Conservation (phyloP, 2,329 filamentous ascomycete species). For the Colletotrichum sp. region DNA sequence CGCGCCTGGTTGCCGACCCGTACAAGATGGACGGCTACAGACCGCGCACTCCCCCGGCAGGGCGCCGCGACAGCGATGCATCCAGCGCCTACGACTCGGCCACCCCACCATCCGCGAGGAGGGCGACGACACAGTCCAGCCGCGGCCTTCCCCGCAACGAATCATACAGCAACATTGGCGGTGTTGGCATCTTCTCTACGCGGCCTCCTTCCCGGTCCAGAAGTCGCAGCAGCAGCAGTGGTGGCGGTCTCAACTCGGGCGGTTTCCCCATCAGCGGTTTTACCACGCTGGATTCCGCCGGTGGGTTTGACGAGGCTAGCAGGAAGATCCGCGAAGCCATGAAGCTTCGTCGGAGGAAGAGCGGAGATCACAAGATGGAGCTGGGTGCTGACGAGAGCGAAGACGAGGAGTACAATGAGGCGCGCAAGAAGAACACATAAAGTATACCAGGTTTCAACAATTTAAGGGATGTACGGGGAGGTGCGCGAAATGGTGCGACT, state of each 20-base stretch:
- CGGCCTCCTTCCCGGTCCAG: slow-evolving; percentile 81
- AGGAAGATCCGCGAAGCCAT: slow-evolving; percentile 86
- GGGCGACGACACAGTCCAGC: slow-evolving; percentile 59
- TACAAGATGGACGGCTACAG: slow-evolving; percentile 40
- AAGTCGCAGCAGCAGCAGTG: slow-evolving; percentile 72
- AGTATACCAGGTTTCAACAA: not conserved
- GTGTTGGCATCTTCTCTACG: slow-evolving; percentile 88
- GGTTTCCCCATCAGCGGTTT: slow-evolving; percentile 74
- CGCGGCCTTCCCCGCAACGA: slow-evolving; percentile 79
- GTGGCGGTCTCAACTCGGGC: slow-evolving; percentile 63
- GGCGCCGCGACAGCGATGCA: slow-evolving; percentile 53
- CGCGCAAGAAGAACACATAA: slow-evolving; percentile 43
- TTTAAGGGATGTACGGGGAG: not conserved
- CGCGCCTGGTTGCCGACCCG: slow-evolving; percentile 69
- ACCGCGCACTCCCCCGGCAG: slow-evolving; percentile 21
- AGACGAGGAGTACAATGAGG: slow-evolving; percentile 47
- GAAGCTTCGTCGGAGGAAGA: slow-evolving; percentile 65
- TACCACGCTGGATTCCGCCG: slow-evolving; percentile 69
- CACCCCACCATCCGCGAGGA: slow-evolving; percentile 44
- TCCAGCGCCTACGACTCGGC: slow-evolving; percentile 46
- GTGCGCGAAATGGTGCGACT: not conserved
- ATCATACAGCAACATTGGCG: slow-evolving; percentile 88
- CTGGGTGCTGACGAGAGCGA: slow-evolving; percentile 44
- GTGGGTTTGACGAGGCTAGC: slow-evolving; percentile 81
- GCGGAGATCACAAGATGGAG: slow-evolving; percentile 37